Evolutionary conservation across 169 alveolate genomes (phyloP), one percentile per base, ranked within the genome.

Genomic region (Toxoplasma gondii): DNA sequence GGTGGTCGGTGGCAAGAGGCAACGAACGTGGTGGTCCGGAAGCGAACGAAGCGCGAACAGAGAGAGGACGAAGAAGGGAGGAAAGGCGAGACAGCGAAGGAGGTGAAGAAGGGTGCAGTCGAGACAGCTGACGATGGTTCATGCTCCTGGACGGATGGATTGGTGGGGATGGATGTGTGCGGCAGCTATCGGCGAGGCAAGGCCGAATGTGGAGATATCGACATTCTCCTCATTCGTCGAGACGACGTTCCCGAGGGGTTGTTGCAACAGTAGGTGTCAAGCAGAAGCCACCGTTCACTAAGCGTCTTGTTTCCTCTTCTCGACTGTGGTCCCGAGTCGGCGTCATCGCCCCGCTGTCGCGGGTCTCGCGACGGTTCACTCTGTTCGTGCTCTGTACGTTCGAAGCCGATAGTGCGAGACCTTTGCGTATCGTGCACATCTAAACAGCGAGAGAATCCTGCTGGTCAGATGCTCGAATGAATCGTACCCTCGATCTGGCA

Each of bases 101-200:
- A 78, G 74, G 1, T 17, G 86, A 31, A 10, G 45, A 78, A n/a
- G n/a, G 86, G 10, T 45, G 86, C 44, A 45, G 10, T 9, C 5
- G 4, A 45, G 4, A 36, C 1, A 1, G 39, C 10, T 1, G n/a
- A 19, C 4, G 39, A 41, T 17, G 5, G 16, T 69, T 4, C 19
- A 2, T 4, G 17, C 5, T 69, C 86, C 86, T 78, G 74, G 74
- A n/a, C 39, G 39, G 43, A 78, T 27, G 19, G 39, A 41, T 31
- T 84, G 36, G 88, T 96, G 67, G 96, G 94, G 82, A 92, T 96
- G 22, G 96, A 93, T 64, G 96, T 97, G 34, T 97, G 98, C 92
- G 98, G 99, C 24, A 95, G 97, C 49, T 98, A 97, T 93, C 96
- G 99, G 88, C 95, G 99, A 93, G 98, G 98, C 45, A 96, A 94